Base-by-base conservation (phyloP, 2,329 filamentous ascomycete genomes). In the Aspergillus quadricinctus region DNA sequence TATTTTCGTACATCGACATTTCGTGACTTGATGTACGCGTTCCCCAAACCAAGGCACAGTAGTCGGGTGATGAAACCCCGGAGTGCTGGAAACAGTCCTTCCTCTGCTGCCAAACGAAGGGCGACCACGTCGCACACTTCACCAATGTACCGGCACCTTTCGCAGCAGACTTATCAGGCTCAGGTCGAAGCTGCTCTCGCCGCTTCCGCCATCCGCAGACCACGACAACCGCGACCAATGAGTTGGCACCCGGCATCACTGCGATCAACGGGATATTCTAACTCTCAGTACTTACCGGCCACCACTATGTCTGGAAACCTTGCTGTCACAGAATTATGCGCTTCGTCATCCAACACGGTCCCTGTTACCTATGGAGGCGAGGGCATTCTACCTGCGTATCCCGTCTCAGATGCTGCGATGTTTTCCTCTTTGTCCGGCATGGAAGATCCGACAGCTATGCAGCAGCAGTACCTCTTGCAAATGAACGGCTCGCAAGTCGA, bases 211-310 rank as follows among this genome's bases (percentile, higher is more conserved):
- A 73, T 72, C 41, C 74, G 70, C 64, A 57, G 53, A 17, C 43
- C 49, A 50, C 70, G 74, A 66, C 72, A 78, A 41, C 74, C 74
- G 52, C 82, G 88, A 45, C 88, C 88, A 5, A 77, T 89, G 48
- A 91, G 88, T 77, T 92, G 89, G 89, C 89, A 92, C 69, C 87
- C 88, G 2, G 82, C 83, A 23, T 83, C 86, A 9, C 56, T 71
- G 72, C 55, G 67, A 67, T 31, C 66, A 66, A 53, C 69, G 69
- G 66, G 63, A 4, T 65, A 68, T 53, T 60, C 65, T 2, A 61
- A 62, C 25, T 59, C 67, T 9, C 60, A 64, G 49, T 65, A 63
- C 50, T 51, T 59, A 27, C 58, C 66, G 5, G 50, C 63, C 10
- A 50, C 58, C 45, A 56, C 55, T 23, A 49, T 41, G 21, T 48